Evolutionary conservation across 2,329 filamentous ascomycete genomes (phyloP).

Genomic region (Monosporascus sp.): DNA sequence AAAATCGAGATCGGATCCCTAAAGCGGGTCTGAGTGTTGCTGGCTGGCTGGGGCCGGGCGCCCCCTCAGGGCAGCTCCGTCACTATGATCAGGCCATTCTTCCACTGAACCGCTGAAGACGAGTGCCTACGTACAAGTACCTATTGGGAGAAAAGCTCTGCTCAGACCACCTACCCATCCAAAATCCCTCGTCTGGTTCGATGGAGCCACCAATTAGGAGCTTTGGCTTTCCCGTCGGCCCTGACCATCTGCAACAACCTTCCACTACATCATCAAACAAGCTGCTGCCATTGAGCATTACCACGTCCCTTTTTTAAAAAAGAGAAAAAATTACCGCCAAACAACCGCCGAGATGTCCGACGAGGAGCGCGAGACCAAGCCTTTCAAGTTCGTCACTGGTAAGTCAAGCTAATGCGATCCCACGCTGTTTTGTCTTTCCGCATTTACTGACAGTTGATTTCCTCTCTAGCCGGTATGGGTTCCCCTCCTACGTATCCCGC

Average conservation of each 20-base stretch:
- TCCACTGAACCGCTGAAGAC: too few relatives aligned
- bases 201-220: conserved; percentile 12
- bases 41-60: too few relatives aligned
- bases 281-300: conserved; percentile 27
- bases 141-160: not conserved
- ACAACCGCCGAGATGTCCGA: conserved; percentile 76
- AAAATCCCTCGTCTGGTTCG: conserved; percentile 19
- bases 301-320: conserved; percentile 23
- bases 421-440: too few relatives aligned
- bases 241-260: conserved; percentile 31
- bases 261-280: conserved; percentile 16
- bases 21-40: not conserved
- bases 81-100: too few relatives aligned
- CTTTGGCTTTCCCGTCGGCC: not conserved
- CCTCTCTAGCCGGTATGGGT: conserved; percentile 39
- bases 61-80: too few relatives aligned
- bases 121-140: too few relatives aligned
- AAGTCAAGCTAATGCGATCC: conserved; percentile 34
- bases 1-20: not conserved
- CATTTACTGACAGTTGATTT: not conserved
- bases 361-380: conserved; percentile 86
- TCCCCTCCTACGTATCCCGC: conserved; percentile 10
- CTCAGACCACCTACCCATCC: conserved; percentile 30
- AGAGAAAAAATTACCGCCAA: conserved; percentile 17
- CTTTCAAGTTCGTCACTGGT: conserved; percentile 99